Evolutionary conservation across 805 yeast genomes (phyloP), one percentile per base, ranked within the genome.

Genomic region (Saturnispora dispora): DNA sequence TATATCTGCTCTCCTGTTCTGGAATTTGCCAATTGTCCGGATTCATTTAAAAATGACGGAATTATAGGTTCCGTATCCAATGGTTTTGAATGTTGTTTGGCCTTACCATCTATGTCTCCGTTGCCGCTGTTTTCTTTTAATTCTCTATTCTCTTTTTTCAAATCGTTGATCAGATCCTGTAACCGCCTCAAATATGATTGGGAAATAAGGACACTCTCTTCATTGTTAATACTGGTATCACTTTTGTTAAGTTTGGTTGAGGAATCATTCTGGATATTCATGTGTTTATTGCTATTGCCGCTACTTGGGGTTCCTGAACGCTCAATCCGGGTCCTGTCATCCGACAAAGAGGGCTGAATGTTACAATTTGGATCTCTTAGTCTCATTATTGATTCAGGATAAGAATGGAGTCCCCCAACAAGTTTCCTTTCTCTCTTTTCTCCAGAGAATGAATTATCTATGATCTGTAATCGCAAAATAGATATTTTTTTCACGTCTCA

Each of bases 1-100:
- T 84, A 85, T 37, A 84, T 76, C 52, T 79, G 75, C 58, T 83
- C 88, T 4, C 91, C 91, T 1, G 88, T 82, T 55, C 88, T 72
- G 0, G 89, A 82, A 57, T 83, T 83, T 2, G 85, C 80, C 41
- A 85, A 68, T 48, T 88, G 73, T 2, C 91, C 88, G 58, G 82
- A 79, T 56, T 81, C 79, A 57, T 83, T 88, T 23, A 85, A 72
- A 50, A 85, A 81, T 8, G 88, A 87, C 2, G 85, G 83, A 4
- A 83, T 81, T 8, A 83, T 79, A 57, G 82, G 87, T 48, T 64
- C 71, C 20, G 63, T 59, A 27, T 57, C 44, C 25, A 37, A 18
- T 18, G 17, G 15, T 37, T 37, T 20, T 37, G 41, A 20, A 9
- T 37, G 13, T 6, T 18, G 25, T 2, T 18, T 37, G n/a, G 6